phyloP scores from a whole-genome alignment of 257 asterid species.

The Rhazya stricta region DNA sequence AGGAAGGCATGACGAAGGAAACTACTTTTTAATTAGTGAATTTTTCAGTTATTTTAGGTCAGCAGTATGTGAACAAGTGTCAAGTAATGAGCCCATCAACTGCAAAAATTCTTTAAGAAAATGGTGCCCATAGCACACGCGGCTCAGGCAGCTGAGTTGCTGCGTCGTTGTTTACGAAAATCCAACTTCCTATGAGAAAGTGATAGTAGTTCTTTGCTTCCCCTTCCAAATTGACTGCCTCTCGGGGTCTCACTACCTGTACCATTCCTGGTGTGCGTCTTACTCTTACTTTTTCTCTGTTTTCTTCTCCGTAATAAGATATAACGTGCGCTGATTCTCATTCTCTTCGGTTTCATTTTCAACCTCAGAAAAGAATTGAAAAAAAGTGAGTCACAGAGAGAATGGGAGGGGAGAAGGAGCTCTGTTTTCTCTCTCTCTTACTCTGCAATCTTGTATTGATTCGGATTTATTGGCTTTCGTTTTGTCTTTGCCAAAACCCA shows the following conservation, averaged over 20 bases:
- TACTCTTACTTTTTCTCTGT: not conserved
- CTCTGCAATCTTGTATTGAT: conserved; percentile 26
- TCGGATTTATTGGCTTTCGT: conserved; percentile 14
- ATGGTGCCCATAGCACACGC: not conserved
- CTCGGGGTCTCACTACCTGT: too few relatives aligned
- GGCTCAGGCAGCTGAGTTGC: not conserved
- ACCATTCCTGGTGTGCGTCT: too few relatives aligned
- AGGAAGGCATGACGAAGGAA: too few relatives aligned
- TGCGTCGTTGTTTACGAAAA: not conserved
- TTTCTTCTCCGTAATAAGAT: not conserved
- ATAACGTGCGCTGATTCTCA: not conserved
- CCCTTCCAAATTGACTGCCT: too few relatives aligned
- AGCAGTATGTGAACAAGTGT: too few relatives aligned
- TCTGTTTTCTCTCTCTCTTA: conserved; percentile 19
- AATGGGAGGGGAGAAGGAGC: not conserved
- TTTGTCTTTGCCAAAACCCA: conserved; percentile 14
- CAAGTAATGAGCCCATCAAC: too few relatives aligned
- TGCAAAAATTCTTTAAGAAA: too few relatives aligned
- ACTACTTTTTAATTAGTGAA: too few relatives aligned
- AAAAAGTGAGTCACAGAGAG: not conserved
- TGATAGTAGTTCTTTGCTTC: not conserved
- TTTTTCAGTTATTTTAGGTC: too few relatives aligned
- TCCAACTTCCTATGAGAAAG: not conserved
- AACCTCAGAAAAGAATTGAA: not conserved
- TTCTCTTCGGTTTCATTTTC: not conserved